Evolutionary conservation across 306 rosid genomes (phyloP).

Genomic region (Benincasa hispida): DNA sequence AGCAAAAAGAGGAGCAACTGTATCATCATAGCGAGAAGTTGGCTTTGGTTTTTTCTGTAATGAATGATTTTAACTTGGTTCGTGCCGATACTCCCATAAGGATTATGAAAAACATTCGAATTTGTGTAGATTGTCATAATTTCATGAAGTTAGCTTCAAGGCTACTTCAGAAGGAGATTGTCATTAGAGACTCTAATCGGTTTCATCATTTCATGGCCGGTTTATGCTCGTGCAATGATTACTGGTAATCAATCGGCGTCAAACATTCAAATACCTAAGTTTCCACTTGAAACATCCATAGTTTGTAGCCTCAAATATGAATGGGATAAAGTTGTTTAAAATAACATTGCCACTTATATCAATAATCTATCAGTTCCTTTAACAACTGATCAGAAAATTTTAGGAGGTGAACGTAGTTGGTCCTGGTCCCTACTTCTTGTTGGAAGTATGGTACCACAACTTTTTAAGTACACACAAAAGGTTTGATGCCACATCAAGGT

Average conservation of each 20-base stretch:
- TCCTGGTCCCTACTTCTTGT: neutral
- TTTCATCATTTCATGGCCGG: slow-evolving; percentile 68
- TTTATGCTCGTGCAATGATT: slow-evolving; percentile 66
- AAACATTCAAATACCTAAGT: neutral
- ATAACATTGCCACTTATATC: neutral
- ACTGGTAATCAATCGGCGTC: slow-evolving; percentile 39
- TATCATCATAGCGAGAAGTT: slow-evolving; percentile 79
- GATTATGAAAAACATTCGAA: slow-evolving; percentile 82
- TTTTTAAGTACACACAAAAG: neutral
- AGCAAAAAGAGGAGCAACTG: slow-evolving; percentile 73
- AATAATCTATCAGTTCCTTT: neutral
- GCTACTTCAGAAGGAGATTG: slow-evolving; percentile 46
- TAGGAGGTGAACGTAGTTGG: neutral
- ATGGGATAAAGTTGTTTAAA: neutral
- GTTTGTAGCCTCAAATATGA: neutral
- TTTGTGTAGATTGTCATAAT: slow-evolving; percentile 84
- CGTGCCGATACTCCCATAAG: slow-evolving; percentile 26
- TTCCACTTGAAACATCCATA: neutral
- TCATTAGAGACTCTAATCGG: slow-evolving; percentile 82
- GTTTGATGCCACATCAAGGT: neutral
- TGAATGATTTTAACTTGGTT: slow-evolving; percentile 36
- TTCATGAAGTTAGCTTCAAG: slow-evolving; percentile 75
- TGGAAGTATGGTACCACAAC: neutral
- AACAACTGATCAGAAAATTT: neutral
- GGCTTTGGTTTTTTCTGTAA: slow-evolving; percentile 60